A percentile compares a stretch with the other conserved stretches of the same genome.
These are phyloP conservation scores for Aspergillus carbonarius DNA, from an alignment of 2,329 filamentous ascomycete species.

Conservation along the genomic window DNA sequence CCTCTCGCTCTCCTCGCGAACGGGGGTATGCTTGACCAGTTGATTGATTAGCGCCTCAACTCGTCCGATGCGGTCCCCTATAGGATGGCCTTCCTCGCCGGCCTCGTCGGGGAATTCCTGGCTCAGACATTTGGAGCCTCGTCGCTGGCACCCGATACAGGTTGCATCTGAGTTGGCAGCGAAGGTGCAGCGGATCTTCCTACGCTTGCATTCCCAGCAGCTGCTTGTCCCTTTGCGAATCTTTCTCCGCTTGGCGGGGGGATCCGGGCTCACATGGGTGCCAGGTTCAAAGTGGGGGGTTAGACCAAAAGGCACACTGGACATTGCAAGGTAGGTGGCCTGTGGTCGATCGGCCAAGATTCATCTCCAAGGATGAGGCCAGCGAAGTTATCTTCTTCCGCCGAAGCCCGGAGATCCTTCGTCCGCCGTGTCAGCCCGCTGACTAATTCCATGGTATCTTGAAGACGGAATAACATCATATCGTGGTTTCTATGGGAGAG, in stretches of 20 bases:
- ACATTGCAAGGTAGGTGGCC: not conserved
- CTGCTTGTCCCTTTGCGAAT: slow-evolving; percentile 8
- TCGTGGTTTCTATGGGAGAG: no score
- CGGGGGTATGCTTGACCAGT: slow-evolving; percentile 42
- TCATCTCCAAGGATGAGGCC: not conserved
- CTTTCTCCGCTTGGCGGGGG: not conserved
- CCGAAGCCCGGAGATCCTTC: not conserved
- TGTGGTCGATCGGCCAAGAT: not conserved
- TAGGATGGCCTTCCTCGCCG: not conserved
- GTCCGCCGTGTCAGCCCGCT: no score
- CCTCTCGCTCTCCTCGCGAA: not conserved
- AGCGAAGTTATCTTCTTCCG: not conserved
- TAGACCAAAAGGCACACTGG: not conserved
- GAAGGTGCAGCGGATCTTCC: slow-evolving; percentile 6
- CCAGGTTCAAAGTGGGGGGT: not conserved
- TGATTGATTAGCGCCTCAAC: slow-evolving; percentile 27
- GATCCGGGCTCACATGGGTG: not conserved
- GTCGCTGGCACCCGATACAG: slow-evolving; percentile 18
- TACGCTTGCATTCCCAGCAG: slow-evolving; percentile 10
- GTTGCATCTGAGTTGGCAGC: not conserved
- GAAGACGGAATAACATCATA: no score
- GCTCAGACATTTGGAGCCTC: slow-evolving; percentile 41
- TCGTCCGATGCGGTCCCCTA: not conserved
- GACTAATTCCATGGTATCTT: no score
- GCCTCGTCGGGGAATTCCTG: slow-evolving; percentile 49